Conservation (phyloP, 805 yeast genomes). For the Naumovozyma baii region DNA sequence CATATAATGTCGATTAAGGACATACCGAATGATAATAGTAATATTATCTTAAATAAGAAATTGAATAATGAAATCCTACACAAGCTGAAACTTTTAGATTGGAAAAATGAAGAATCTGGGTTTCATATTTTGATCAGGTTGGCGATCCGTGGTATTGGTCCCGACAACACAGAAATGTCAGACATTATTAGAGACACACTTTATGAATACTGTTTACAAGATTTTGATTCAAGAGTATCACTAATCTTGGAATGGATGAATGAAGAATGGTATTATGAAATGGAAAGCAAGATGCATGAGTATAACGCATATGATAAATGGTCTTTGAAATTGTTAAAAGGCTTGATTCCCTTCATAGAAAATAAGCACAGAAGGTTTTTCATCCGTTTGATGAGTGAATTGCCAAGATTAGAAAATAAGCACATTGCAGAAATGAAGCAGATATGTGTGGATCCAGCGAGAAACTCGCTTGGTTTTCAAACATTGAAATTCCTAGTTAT, state of each 20-base stretch:
- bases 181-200: constrained; percentile 59
- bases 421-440: constrained; percentile 60
- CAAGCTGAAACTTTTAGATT: constrained; percentile 32
- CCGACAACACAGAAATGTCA: constrained; percentile 37
- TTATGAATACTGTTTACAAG: constrained; percentile 61
- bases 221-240: constrained; percentile 63
- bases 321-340: constrained; percentile 64
- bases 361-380: constrained; percentile 69
- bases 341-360: constrained; percentile 77
- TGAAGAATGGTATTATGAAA: constrained; percentile 83
- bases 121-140: constrained; percentile 60
- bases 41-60: neutral
- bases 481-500: constrained; percentile 73
- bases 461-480: constrained; percentile 71
- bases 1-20: constrained; percentile 5
- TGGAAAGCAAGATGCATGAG: constrained; percentile 11
- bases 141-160: constrained; percentile 67
- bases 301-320: constrained; percentile 46
- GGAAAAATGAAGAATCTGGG: constrained; percentile 70
- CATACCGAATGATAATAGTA: neutral
- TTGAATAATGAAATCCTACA: constrained; percentile 16
- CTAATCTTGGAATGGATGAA: constrained; percentile 83
- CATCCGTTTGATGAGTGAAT: constrained; percentile 73
- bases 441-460: constrained; percentile 75
- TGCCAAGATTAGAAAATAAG: constrained; percentile 61